Base-by-base conservation (phyloP, 345 rosid genomes). In the Eucalyptus marginata region DNA sequence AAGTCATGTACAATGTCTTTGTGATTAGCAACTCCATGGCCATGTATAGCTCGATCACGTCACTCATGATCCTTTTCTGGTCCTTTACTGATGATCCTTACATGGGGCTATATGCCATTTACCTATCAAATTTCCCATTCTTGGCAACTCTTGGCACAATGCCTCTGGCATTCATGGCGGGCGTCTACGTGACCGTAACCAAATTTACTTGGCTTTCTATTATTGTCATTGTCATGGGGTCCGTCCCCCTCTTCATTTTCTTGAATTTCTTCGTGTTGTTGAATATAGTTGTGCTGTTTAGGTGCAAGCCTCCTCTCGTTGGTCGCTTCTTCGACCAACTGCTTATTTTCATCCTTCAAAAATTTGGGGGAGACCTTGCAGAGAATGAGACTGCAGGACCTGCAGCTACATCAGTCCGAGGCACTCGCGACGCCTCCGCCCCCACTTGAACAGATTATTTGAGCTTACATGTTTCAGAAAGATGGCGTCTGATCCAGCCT, bases 211-310 rank as follows among this genome's bases (percentile, higher is more conserved):
- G 62, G 62, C 62, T 56, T 24, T 56, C 62, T 24, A 56, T 24
- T 56, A 0, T 56, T 22, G 29, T 24, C 62, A 1, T 56, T 10
- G 3, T 24, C 6, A 3, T 56, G 62, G 62, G 12, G 0, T 24
- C 13, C 29, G 13, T 56, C 6, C 0, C 62, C 62, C 3, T 56
- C 27, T 56, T 56, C 29, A 24, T 52, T 18, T 3, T 18, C 56
- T 52, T 7, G 56, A 52, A 1, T 7, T 15, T 51, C 56, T 52
- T 52, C 24, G 0, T 18, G 56, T 7, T 7, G 56, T 2, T 0
- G 17, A 0, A 0, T 17, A 3, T 17, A 17, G 24, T 52, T 17
- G 0, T 62, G 2, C 0, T 2, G 1, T 2, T 24, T 58, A 11
- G 0, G 14, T 10, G 4, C n/a, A 24, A 4, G 1, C 13, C 5